phyloP scores from a whole-genome alignment of 306 rosid genomes.

The Sicyos edulis region DNA sequence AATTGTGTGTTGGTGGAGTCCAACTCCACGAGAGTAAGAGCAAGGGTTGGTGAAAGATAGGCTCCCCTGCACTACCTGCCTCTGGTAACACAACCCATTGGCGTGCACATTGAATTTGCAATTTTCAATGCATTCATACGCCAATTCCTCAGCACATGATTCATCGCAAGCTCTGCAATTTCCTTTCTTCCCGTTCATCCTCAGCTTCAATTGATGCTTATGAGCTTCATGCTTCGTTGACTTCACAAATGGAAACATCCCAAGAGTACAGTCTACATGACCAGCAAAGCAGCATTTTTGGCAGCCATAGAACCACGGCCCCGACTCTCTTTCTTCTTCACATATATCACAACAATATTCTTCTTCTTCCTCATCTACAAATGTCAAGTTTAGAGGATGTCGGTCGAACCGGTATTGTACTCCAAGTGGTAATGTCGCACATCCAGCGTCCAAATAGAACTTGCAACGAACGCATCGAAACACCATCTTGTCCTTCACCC shows the following conservation, averaged over 20 bases:
- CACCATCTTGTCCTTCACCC: not conserved
- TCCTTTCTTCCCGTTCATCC: not conserved
- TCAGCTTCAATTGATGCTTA: not conserved
- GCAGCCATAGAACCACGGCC: slow-evolving; percentile 8
- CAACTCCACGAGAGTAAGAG: slow-evolving; percentile 12
- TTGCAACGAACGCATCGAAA: not conserved
- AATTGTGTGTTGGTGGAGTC: not conserved
- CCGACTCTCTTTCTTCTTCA: not conserved
- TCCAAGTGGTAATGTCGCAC: slow-evolving; percentile 5
- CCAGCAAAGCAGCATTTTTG: not conserved
- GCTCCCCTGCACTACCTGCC: not conserved
- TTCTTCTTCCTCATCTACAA: not conserved
- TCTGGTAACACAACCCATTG: not conserved
- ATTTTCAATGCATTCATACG: slow-evolving; percentile 7
- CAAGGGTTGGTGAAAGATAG: not conserved
- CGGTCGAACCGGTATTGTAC: not conserved
- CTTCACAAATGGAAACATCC: slow-evolving; percentile 2
- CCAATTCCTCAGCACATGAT: slow-evolving; percentile 2
- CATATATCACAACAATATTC: slow-evolving; percentile 10
- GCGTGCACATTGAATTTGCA: slow-evolving; percentile 14
- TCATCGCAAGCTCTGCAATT: slow-evolving; percentile 1
- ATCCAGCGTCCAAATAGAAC: slow-evolving; percentile 12
- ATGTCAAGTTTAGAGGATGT: slow-evolving; percentile 1
- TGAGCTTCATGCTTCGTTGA: slow-evolving; percentile 9
- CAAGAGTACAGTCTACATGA: not conserved